Evolutionary conservation across 345 rosid species (phyloP).

Genomic region (Rhodamnia argentea): DNA sequence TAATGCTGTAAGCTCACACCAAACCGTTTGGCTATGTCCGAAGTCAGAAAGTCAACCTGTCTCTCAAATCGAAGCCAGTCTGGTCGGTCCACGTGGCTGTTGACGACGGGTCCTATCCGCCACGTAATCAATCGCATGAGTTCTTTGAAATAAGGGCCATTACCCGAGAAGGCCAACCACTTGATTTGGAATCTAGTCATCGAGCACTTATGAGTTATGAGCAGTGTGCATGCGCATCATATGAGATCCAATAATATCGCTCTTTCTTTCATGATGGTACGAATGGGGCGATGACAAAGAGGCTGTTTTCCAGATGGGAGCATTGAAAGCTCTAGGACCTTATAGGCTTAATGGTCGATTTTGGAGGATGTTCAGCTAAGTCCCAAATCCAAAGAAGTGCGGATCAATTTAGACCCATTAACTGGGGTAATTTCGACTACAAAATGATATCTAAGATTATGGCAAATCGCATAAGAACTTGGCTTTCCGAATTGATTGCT

Average conservation of each 20-base stretch:
- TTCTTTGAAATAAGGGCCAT: neutral
- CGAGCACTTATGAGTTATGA: neutral
- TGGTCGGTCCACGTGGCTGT: neutral
- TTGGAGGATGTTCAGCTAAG: neutral
- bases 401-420: neutral
- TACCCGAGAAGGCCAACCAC: neutral
- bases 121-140: neutral
- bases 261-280: neutral
- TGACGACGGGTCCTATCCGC: neutral
- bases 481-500: neutral
- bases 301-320: neutral
- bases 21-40: neutral
- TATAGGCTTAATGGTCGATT: neutral
- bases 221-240: neutral
- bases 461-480: neutral
- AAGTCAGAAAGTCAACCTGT: neutral
- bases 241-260: neutral
- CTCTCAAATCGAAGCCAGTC: neutral
- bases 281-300: neutral
- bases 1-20: neutral
- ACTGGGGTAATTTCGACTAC: neutral
- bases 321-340: neutral
- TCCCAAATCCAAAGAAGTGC: neutral
- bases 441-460: neutral
- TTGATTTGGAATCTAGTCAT: neutral